Percentiles rank a stretch among this genome's conserved stretches.
Conservation (phyloP, 345 rosid genomes). For the Rhizophora apiculata region DNA sequence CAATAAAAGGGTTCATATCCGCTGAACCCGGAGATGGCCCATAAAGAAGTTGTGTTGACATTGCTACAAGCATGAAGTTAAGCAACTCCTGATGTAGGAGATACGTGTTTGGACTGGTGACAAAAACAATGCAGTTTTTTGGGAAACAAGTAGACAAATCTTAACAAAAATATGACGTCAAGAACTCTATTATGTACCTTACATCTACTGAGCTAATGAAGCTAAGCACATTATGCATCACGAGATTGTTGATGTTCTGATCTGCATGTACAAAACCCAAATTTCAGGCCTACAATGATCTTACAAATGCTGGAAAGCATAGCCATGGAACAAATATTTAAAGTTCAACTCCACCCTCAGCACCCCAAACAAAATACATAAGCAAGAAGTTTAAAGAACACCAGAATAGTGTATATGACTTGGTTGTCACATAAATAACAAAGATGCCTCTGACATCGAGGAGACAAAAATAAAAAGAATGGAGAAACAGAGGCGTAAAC, state of each 20-base stretch:
- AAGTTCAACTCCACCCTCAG: no score
- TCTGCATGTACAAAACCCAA: slow-evolving; percentile 47
- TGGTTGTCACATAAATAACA: no score
- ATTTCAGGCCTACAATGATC: slow-evolving; percentile 9
- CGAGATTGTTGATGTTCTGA: slow-evolving; percentile 63
- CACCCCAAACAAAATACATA: no score
- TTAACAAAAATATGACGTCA: background rate
- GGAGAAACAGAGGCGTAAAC: no score
- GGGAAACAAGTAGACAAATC: slow-evolving; percentile 12
- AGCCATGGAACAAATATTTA: no score
- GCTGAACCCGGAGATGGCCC: slow-evolving; percentile 68
- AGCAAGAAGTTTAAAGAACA: no score
- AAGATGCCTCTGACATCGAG: no score
- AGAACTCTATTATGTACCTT: slow-evolving; percentile 44
- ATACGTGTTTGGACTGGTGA: slow-evolving; percentile 63
- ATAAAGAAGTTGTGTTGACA: slow-evolving; percentile 90
- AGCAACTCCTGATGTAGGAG: slow-evolving; percentile 89
- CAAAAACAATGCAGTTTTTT: slow-evolving; percentile 36
- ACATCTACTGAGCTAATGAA: slow-evolving; percentile 73
- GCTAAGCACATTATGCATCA: slow-evolving; percentile 70
- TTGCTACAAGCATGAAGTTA: slow-evolving; percentile 72
- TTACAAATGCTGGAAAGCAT: no score
- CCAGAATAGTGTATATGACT: no score
- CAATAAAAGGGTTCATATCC: slow-evolving; percentile 80
- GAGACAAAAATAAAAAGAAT: no score